phyloP scores from a whole-genome alignment of 192 early-diverging fungal species.

The Gigaspora rosea region DNA sequence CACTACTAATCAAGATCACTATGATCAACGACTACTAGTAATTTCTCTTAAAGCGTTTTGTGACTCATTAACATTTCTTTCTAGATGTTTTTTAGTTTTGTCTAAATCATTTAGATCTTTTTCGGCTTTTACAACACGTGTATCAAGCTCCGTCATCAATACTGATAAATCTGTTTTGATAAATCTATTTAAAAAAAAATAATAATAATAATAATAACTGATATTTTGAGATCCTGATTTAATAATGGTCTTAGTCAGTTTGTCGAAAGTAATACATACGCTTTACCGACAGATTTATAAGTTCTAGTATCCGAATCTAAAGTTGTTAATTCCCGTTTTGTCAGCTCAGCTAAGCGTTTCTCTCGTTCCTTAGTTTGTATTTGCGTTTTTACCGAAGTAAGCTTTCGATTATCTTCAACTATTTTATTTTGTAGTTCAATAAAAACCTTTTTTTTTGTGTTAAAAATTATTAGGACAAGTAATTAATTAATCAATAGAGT shows the following conservation, averaged over 20 bases:
- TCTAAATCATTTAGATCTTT: slow-evolving; percentile 54
- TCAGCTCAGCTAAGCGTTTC: slow-evolving; percentile 65
- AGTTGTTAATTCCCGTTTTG: slow-evolving; percentile 63
- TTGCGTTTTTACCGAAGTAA: slow-evolving; percentile 61
- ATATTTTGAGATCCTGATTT: slow-evolving; percentile 19
- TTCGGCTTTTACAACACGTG: slow-evolving; percentile 43
- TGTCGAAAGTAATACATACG: slow-evolving; percentile 46
- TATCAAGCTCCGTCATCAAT: slow-evolving; percentile 46
- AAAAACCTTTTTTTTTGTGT: slow-evolving; percentile 46
- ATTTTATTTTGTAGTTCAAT: slow-evolving; percentile 72
- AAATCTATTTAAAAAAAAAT: too few relatives aligned
- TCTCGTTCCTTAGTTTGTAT: slow-evolving; percentile 66
- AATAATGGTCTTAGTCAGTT: neutral
- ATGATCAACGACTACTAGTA: slow-evolving; percentile 32
- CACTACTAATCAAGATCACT: too few relatives aligned
- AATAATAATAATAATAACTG: too few relatives aligned
- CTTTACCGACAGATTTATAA: too few relatives aligned
- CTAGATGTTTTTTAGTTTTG: slow-evolving; percentile 58
- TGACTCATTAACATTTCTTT: slow-evolving; percentile 58
- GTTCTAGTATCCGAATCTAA: slow-evolving; percentile 55
- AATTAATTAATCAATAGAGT: too few relatives aligned
- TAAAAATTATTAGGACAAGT: neutral
- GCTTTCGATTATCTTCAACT: slow-evolving; percentile 60
- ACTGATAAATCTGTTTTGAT: slow-evolving; percentile 50
- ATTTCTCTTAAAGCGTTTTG: slow-evolving; percentile 45